These are phyloP conservation scores for Kluyveromyces starmeri DNA, from an alignment of 805 yeast genomes.

Conservation along the genomic window DNA sequence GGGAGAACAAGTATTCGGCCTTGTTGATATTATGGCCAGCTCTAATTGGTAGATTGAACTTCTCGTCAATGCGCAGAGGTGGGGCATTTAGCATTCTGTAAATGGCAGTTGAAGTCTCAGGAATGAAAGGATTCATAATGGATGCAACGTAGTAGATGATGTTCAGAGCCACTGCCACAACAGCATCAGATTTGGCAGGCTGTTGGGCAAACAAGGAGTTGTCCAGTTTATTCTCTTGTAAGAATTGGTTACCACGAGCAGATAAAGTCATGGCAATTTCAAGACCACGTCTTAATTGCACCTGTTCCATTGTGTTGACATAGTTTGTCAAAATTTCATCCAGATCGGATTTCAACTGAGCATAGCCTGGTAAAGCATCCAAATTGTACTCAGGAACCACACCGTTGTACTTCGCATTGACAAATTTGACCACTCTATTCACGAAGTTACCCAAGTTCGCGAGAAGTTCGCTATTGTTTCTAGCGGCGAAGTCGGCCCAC, in stretches of 20 bases:
- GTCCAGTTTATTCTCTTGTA: constrained; percentile 93
- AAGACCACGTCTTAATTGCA: constrained; percentile 78
- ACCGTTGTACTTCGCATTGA: constrained; percentile 82
- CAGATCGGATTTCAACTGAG: constrained; percentile 43
- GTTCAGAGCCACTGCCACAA: constrained; percentile 85
- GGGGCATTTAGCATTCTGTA: constrained; percentile 79
- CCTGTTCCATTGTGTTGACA: constrained; percentile 64
- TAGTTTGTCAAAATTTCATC: constrained; percentile 53
- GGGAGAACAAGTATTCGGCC: constrained; percentile 83
- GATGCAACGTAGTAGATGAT: constrained; percentile 80
- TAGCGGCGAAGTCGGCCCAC: constrained; percentile 91
- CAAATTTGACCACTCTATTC: constrained; percentile 86
- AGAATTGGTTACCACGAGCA: constrained; percentile 87
- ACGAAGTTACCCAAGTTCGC: constrained; percentile 97
- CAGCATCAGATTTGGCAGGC: constrained; percentile 83
- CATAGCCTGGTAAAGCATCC: constrained; percentile 40
- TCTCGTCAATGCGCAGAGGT: constrained; percentile 63
- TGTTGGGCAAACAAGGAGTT: constrained; percentile 67
- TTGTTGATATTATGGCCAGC: constrained; percentile 84
- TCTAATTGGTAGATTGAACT: constrained; percentile 56
- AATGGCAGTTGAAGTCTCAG: constrained; percentile 66
- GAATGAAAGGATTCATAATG: constrained; percentile 81
- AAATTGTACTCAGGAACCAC: constrained; percentile 66
- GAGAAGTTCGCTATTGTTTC: constrained; percentile 86
- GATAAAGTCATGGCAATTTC: constrained; percentile 88